Evolutionary conservation across 257 asterid species (phyloP), one percentile per base, ranked within the genome.

Genomic region (Fraxinus quadrangulata): DNA sequence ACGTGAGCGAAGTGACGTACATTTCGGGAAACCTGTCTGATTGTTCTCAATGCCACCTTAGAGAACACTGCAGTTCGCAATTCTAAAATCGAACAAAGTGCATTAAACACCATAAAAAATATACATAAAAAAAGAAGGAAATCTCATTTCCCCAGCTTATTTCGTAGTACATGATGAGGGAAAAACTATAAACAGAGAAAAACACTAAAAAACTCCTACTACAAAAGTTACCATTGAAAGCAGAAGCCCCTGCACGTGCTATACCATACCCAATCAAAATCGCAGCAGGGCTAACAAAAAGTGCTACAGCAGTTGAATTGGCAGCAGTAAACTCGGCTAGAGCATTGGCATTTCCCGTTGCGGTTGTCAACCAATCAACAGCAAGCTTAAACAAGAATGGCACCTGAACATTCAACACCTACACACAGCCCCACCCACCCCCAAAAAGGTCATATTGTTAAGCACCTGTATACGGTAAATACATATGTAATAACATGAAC

Each of bases 351-450:
- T 86, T 92, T 75, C 98, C 97, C 3, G 97, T 80, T 39, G 90
- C 86, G 28, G 93, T 84, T 45, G 97, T 83, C 75, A 96, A 80
- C 97, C 97, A 92, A 82, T 96, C 99, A 82, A 96, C 94, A 23
- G 99, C 94, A 56, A 93, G 87, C 90, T 96, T 96, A 84, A 96
- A 93, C 92, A 96, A 87, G 89, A 96, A 92, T 9, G 99, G 99
- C 76, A 93, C 99, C 89, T 96, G 99, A 81, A 96, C 97, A 86
- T 93, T 96, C 78, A 96, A 71, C 75, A 96, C 99, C 99, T 96
- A 86, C 81, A 80, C 73, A 83, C 36, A 71, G 19, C 70, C 75
- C 77, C 14, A 11, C 47, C 47, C 47, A 40, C 3, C 70, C 73
- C 67, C 42, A 42, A 75, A 78, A 47, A 73, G 30, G 21, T 42